phyloP scores from a whole-genome alignment of 2,329 filamentous ascomycete genomes.

The Aureobasidium lini region DNA sequence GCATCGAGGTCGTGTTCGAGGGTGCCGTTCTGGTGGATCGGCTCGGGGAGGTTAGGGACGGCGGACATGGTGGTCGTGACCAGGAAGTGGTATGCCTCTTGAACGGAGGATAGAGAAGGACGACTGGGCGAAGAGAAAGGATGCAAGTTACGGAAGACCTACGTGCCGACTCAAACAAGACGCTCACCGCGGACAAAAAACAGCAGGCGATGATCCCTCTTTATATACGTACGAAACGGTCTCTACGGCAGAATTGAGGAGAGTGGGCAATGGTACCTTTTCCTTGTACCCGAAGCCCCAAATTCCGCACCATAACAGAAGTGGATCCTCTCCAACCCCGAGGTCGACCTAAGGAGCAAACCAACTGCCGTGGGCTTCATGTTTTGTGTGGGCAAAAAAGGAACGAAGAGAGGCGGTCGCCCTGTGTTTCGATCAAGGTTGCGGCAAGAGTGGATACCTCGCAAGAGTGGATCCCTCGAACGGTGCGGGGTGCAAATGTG shows the following conservation, averaged over 20 bases:
- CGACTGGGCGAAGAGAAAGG: neutral
- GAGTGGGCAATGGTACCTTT: neutral
- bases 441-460: neutral
- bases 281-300: neutral
- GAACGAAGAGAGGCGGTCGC: neutral
- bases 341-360: neutral
- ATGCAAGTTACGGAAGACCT: neutral
- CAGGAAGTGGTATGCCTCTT: neutral
- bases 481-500: constrained; percentile 3
- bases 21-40: neutral
- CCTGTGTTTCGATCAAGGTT: neutral
- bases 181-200: neutral
- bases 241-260: neutral
- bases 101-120: neutral
- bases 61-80: neutral
- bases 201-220: neutral
- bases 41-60: constrained; percentile 1
- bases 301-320: too few relatives aligned
- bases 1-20: neutral
- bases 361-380: neutral
- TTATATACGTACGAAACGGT: neutral
- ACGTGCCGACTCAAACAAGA: neutral
- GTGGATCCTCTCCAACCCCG: neutral
- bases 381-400: neutral
- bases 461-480: neutral